These are phyloP conservation scores for Graphilbum ipis-grandicollis DNA, from an alignment of 2,329 filamentous ascomycete genomes.

Conservation along the genomic window DNA sequence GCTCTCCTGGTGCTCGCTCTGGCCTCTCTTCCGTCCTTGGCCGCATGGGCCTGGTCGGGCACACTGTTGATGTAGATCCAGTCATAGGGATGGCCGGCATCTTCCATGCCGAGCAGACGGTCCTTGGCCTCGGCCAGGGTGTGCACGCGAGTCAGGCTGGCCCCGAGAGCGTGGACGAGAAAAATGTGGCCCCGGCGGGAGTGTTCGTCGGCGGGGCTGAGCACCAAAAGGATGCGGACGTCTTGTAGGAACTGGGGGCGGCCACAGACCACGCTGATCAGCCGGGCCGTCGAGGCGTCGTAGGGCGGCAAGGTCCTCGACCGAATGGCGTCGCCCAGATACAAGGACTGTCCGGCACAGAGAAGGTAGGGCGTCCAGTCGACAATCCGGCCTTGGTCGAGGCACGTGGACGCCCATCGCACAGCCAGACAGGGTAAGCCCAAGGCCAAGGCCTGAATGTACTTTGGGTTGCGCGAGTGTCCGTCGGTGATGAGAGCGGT, in stretches of 20 bases:
- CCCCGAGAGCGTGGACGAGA: conserved; percentile 61
- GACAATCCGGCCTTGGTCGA: conserved; percentile 41
- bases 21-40: too few relatives aligned
- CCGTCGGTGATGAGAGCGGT: conserved; percentile 72
- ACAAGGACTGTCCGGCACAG: conserved; percentile 63
- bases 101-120: conserved; percentile 33
- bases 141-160: conserved; percentile 47
- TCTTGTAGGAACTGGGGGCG: conserved; percentile 47
- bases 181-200: conserved; percentile 62
- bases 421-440: conserved; percentile 72
- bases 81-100: conserved; percentile 36
- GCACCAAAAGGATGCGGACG: conserved; percentile 55
- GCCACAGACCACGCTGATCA: conserved; percentile 37
- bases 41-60: conserved; percentile 12
- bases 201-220: conserved; percentile 44
- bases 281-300: conserved; percentile 33
- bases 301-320: conserved; percentile 54
- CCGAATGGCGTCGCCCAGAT: conserved; percentile 58
- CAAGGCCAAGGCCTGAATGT: conserved; percentile 84
- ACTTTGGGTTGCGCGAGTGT: conserved; percentile 76
- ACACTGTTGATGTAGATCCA: conserved; percentile 58
- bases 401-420: conserved; percentile 63
- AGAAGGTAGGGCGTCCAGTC: conserved; percentile 72
- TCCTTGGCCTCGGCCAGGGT: conserved; percentile 48
- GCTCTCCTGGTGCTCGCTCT: too few relatives aligned